Conservation (phyloP, 192 early-diverging fungal genomes). For the Backusella westeae region DNA sequence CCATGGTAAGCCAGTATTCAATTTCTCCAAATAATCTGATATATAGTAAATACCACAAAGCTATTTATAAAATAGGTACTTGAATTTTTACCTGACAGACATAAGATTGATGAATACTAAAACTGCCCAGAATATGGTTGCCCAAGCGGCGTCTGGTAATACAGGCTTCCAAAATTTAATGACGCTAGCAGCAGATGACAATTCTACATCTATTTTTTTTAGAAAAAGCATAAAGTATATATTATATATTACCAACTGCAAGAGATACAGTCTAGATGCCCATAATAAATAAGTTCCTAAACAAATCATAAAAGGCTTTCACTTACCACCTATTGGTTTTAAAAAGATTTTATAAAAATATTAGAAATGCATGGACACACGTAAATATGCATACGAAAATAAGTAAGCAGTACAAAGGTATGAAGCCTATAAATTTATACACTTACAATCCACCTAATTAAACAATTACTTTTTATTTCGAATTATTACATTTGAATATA, state of each 20-base stretch:
- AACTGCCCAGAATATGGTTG: not conserved
- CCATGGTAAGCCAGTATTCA: slow-evolving; percentile 81
- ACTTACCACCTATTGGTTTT: not conserved
- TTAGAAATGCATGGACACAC: no score
- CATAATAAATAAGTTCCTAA: not conserved
- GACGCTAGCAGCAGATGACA: not conserved
- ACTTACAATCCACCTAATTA: not conserved
- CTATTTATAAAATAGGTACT: not conserved
- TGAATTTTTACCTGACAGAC: not conserved
- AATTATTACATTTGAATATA: not conserved
- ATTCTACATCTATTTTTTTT: not conserved
- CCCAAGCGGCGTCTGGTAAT: not conserved
- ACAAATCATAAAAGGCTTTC: not conserved
- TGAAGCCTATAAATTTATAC: no score
- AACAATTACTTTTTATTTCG: not conserved
- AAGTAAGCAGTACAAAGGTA: not conserved
- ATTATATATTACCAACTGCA: not conserved
- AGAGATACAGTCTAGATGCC: not conserved
- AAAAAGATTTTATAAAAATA: not conserved
- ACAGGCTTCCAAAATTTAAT: not conserved
- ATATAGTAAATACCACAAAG: slow-evolving; percentile 27
- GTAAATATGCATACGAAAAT: not conserved
- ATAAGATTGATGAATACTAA: not conserved
- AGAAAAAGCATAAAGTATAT: not conserved
- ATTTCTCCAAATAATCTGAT: slow-evolving; percentile 69